Evolutionary conservation across 169 alveolate genomes (phyloP), one percentile per base, ranked within the genome.

Genomic region (Toxoplasma gondii): DNA sequence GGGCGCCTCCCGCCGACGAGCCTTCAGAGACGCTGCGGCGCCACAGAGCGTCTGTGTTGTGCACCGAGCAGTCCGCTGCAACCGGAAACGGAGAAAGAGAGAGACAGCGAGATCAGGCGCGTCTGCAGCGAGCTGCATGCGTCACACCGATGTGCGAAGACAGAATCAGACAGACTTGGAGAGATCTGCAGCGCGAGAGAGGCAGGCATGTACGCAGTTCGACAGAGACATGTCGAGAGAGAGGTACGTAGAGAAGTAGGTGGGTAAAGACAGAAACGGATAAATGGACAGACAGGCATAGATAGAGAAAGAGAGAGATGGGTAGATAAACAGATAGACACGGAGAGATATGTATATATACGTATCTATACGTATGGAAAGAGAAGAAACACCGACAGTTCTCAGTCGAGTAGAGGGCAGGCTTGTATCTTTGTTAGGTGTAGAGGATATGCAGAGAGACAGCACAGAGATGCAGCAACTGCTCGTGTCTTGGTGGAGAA

Each of bases 11-110:
- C 78, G 80, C 49, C n/a, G 82, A 49, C 45, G 74, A 27, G 38
- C 80, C 41, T 16, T 86, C 92, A 19, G 43, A 44, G 53, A 31
- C 74, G 45, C 86, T 53, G 31, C 92, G 43, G 7, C 53, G 54
- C 95, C 95, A 78, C 67, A 80, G 49, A 39, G 70, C 82, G 80
- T 93, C 93, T 9, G 95, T 93, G 82, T 82, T 93, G 70, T 93
- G 95, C n/a, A 93, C 58, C 34, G 93, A 88, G 67, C 87, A 69
- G 41, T 83, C 88, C 31, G 92, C 67, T 78, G 80, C 12, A 49
- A 12, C 58, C 58, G 12, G 58, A 31, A 86, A 38, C 41, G 43
- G 92, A 44, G 49, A 67, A 38, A 24, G 9, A 38, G 39, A 5
- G 31, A 36, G 7, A 43, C 12, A 38, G 9, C 38, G 10, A 36